Conservation (phyloP, 306 rosid species). For the Psophocarpus tetragonolobus region DNA sequence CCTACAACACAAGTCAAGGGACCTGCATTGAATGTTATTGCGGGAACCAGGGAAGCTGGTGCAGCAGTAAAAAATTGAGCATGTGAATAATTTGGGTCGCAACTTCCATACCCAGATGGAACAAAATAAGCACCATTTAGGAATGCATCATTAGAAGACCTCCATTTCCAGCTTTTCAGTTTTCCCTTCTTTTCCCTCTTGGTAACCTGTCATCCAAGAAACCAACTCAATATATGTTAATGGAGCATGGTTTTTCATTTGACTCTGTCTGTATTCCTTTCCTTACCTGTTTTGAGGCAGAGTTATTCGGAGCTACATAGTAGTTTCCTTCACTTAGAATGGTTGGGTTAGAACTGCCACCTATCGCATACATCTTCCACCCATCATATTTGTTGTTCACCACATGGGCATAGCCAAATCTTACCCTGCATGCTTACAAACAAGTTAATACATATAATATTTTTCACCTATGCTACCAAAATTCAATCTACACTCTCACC, state of each 20-base stretch:
- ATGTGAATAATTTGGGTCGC: background rate
- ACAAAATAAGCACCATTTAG: conserved; percentile 1
- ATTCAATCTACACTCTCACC: conserved; percentile 45
- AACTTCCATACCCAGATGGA: conserved; percentile 9
- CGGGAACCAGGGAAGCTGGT: conserved; percentile 51
- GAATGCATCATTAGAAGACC: conserved; percentile 6
- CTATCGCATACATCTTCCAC: conserved; percentile 86
- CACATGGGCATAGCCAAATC: conserved; percentile 88
- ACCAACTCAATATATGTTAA: conserved; percentile 28
- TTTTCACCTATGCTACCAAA: background rate
- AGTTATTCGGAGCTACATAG: conserved; percentile 49
- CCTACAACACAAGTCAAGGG: conserved; percentile 60
- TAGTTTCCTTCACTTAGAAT: conserved; percentile 82
- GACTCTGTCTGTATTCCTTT: background rate
- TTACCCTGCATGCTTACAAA: conserved; percentile 50
- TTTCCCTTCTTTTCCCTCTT: conserved; percentile 10
- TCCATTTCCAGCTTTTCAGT: conserved; percentile 1
- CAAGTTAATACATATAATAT: background rate
- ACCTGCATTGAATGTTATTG: conserved; percentile 69
- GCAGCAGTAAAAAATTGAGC: background rate
- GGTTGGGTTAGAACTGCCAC: conserved; percentile 90
- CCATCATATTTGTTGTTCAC: conserved; percentile 76
- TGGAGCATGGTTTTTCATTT: background rate
- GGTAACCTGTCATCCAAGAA: background rate
- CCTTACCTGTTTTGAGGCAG: conserved; percentile 52